A percentile compares a stretch with the other conserved stretches of the same genome.
Evolutionary conservation across 2,329 filamentous ascomycete genomes (phyloP).

Genomic region (Botrytis fabae): DNA sequence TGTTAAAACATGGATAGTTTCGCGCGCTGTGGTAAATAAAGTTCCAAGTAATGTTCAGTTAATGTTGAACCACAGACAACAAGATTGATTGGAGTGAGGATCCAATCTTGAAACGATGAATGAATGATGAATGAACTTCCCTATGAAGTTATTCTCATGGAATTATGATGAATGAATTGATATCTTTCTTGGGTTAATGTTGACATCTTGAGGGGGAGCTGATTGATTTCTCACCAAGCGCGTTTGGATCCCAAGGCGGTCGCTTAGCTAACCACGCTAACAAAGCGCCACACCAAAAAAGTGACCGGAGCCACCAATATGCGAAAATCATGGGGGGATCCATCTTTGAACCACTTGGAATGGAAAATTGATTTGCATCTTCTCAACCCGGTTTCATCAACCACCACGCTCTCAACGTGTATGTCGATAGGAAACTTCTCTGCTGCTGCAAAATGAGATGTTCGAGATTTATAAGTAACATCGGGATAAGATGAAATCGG

Average conservation of each 20-base stretch:
- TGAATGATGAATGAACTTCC: not conserved
- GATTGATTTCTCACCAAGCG: constrained; percentile 24
- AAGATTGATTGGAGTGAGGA: not conserved
- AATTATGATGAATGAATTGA: constrained; percentile 15
- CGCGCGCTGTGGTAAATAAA: constrained; percentile 11
- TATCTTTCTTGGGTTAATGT: constrained; percentile 12
- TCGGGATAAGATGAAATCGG: not conserved
- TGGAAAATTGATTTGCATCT: not conserved
- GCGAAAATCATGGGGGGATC: not conserved
- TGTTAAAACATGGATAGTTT: constrained; percentile 23
- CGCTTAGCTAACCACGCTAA: constrained; percentile 19
- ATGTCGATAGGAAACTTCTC: not conserved
- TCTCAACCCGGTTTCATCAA: not conserved
- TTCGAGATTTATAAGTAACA: too few species aligned
- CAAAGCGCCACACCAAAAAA: constrained; percentile 9
- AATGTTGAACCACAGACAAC: not conserved
- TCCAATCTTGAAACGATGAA: not conserved
- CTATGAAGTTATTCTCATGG: not conserved
- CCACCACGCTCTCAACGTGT: not conserved
- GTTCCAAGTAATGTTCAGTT: not conserved
- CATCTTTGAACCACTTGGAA: not conserved
- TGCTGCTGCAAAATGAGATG: not conserved
- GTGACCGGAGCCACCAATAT: not conserved
- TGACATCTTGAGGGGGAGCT: constrained; percentile 12
- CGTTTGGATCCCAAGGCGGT: constrained; percentile 17